Conservation (phyloP, 2,329 filamentous ascomycete genomes). For the Cordyceps farinosa region DNA sequence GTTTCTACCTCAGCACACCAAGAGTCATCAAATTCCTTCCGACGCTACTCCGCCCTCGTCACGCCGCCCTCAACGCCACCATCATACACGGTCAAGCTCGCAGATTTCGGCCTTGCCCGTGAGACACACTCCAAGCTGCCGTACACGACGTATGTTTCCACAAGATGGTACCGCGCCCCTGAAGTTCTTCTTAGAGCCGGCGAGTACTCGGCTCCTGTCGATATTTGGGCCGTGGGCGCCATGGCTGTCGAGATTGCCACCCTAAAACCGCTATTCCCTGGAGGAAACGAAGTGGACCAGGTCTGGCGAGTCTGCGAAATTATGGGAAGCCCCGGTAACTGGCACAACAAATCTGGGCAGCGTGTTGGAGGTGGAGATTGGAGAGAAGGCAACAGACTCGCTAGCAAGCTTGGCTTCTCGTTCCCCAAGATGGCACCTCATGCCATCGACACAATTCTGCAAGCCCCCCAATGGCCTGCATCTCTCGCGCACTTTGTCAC, state of each 20-base stretch:
- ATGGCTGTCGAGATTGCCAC: conserved; percentile 99
- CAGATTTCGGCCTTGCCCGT: conserved; percentile 94
- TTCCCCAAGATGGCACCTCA: conserved; percentile 99
- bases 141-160: conserved; percentile 98
- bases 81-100: conserved; percentile 94
- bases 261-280: conserved; percentile 92
- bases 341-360: conserved; percentile 87
- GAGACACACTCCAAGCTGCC: conserved; percentile 95
- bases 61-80: conserved; percentile 94
- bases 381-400: conserved; percentile 89
- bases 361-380: conserved; percentile 94
- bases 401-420: conserved; percentile 94
- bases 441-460: conserved; percentile 90
- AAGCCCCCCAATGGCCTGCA: conserved; percentile 84
- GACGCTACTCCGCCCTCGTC: conserved; percentile 86
- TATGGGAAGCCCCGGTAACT: conserved; percentile 97
- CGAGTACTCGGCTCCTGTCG: conserved; percentile 94
- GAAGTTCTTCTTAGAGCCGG: conserved; percentile 91
- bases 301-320: conserved; percentile 99
- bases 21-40: conserved; percentile 80
- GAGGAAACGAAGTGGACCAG: conserved; percentile 97
- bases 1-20: conserved; percentile 85
- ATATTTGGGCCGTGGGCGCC: conserved; percentile 97
- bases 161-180: conserved; percentile 94
- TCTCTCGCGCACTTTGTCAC: conserved; percentile 91